Evolutionary conservation across 1,139 yeast species (phyloP).

Genomic region (Pichia sp.): DNA sequence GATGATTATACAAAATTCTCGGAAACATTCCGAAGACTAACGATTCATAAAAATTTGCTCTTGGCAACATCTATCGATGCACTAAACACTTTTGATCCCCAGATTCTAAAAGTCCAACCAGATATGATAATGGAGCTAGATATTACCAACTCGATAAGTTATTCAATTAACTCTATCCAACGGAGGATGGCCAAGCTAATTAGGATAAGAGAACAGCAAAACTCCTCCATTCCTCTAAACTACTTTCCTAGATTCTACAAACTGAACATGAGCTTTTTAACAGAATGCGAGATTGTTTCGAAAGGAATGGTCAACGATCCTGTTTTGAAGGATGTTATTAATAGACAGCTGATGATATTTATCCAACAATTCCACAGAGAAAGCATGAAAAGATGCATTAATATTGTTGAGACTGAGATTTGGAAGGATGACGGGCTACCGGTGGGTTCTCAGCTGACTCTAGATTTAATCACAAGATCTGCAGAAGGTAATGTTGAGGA

Average conservation of each 20-base stretch:
- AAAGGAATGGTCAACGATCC: slow-evolving; percentile 61
- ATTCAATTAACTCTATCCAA: slow-evolving; percentile 71
- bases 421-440: slow-evolving; percentile 74
- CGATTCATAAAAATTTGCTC: slow-evolving; percentile 73
- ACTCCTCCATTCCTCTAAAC: slow-evolving; percentile 50
- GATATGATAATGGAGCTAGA: slow-evolving; percentile 54
- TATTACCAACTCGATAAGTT: slow-evolving; percentile 55
- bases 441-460: slow-evolving; percentile 44
- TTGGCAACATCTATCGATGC: slow-evolving; percentile 68
- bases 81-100: slow-evolving; percentile 33
- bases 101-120: slow-evolving; percentile 33
- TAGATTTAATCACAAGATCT: slow-evolving; percentile 54
- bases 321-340: slow-evolving; percentile 61
- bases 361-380: slow-evolving; percentile 54
- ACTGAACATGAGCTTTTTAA: slow-evolving; percentile 63
- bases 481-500: slow-evolving; percentile 28
- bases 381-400: slow-evolving; percentile 43
- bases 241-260: slow-evolving; percentile 65
- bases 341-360: slow-evolving; percentile 63
- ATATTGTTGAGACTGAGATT: slow-evolving; percentile 58
- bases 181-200: slow-evolving; percentile 73
- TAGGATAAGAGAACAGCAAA: slow-evolving; percentile 71
- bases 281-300: slow-evolving; percentile 80
- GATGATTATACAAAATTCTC: slow-evolving; percentile 61
- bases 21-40: slow-evolving; percentile 68